Evolutionary conservation across 139 green algal species (phyloP), one percentile per base, ranked within the genome.

Genomic region (Coccomyxa sp.): DNA sequence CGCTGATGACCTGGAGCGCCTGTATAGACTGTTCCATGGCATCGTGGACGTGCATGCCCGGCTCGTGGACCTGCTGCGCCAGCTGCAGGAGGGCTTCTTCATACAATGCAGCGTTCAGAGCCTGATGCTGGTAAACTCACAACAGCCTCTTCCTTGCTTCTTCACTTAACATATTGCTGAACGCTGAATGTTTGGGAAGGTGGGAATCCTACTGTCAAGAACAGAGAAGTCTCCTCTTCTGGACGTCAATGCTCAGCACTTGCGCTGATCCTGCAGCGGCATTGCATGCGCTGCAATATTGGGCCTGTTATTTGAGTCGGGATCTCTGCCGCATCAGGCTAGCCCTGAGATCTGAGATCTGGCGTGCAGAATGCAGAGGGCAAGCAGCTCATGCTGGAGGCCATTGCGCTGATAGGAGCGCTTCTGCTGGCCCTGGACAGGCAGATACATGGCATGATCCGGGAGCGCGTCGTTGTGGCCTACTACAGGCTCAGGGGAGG

Each of bases 351-450:
- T n/a, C n/a, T n/a, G n/a, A n/a, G n/a, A n/a, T n/a, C n/a, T n/a
- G n/a, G 24, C 69, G 12, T 27, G 37, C 75, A 80, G 75, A 36
- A 36, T 9, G 9, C 27, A 8, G 58, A 80, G 38, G 75, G 75
- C 10, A 41, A 44, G 76, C 64, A 80, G 76, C 64, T 80, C 38
- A 31, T 80, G 64, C 55, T 80, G 64, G 76, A 80, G 68, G 76
- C 68, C 18, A 31, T 80, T 27, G 64, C 64, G 39, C 31, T 44
- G n/a, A 31, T 75, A 64, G 76, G 64, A 6, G 64, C 50, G 2
- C 68, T 75, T n/a, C 64, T 80, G 64, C 38, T 80, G 68, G 36
- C 69, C 29, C 64, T 80, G 64, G 76, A 75, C 39, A 36, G 68
- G 29, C 68, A 39, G 38, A 69, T 75, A 3, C 38, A 36, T 14